Conservation (phyloP, 2,329 filamentous ascomycete species). For the Aspergillus floridensis region DNA sequence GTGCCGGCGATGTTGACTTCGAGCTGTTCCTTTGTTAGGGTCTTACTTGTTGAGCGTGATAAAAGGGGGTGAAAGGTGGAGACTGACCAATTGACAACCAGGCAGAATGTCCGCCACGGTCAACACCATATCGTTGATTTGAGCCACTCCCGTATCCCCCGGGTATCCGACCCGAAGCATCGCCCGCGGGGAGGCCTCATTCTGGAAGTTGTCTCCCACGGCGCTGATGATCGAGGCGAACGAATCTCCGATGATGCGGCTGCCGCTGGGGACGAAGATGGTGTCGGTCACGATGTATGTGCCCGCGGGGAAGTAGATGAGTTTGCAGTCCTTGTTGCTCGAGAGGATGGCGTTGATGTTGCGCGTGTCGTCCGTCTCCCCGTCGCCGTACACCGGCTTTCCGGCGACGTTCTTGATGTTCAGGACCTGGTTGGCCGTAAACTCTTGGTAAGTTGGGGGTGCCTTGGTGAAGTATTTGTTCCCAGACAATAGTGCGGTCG, state of each 20-base stretch:
- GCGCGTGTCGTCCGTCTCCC: conserved; percentile 39
- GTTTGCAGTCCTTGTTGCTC: conserved; percentile 27
- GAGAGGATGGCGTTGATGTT: conserved; percentile 36
- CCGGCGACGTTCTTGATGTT: conserved; percentile 48
- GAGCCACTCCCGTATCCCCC: conserved; percentile 50
- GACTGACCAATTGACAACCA: conserved; percentile 18
- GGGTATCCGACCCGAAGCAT: conserved; percentile 53
- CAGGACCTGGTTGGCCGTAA: conserved; percentile 42
- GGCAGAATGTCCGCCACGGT: conserved; percentile 36
- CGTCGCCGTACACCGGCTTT: conserved; percentile 45
- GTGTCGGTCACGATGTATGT: conserved; percentile 47
- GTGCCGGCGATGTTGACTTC: conserved; percentile 1
- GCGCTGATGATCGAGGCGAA: conserved; percentile 54
- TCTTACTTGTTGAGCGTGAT: too few species aligned
- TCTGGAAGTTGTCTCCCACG: conserved; percentile 47
- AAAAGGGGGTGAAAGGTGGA: too few species aligned
- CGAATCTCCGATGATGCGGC: conserved; percentile 53
- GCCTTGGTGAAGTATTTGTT: conserved; percentile 43
- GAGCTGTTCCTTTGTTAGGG: not conserved
- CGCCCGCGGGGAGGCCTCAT: conserved; percentile 45
- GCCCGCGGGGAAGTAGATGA: conserved; percentile 34
- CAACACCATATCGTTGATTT: conserved; percentile 55
- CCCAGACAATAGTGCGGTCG: conserved; percentile 29
- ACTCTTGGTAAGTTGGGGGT: conserved; percentile 46
- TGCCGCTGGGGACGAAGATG: conserved; percentile 47